Conservation (phyloP, 306 rosid genomes). For the Hippophae gyantsensis region DNA sequence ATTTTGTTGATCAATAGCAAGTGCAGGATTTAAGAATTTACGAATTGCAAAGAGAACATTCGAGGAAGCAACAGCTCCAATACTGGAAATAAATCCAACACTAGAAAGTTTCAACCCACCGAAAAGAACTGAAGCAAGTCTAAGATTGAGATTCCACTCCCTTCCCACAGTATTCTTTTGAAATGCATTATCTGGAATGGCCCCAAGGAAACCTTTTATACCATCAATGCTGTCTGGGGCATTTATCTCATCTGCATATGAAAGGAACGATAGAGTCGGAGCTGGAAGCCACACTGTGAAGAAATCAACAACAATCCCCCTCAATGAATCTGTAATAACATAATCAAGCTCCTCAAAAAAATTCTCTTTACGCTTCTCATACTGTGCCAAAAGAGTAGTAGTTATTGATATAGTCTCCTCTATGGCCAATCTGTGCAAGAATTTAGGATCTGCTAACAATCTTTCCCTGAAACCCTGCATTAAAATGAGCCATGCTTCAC, state of each 20-base stretch:
- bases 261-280: slow-evolving; percentile 84
- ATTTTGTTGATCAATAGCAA: slow-evolving; percentile 32
- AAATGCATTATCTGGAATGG: slow-evolving; percentile 96
- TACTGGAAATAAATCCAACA: slow-evolving; percentile 90
- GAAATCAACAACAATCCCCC: slow-evolving; percentile 84
- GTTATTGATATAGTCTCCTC: slow-evolving; percentile 88
- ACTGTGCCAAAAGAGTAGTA: slow-evolving; percentile 75
- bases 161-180: slow-evolving; percentile 76
- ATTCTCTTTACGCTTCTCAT: slow-evolving; percentile 74
- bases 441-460: slow-evolving; percentile 92
- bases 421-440: slow-evolving; percentile 84
- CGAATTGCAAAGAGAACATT: slow-evolving; percentile 53
- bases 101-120: slow-evolving; percentile 83
- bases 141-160: slow-evolving; percentile 71
- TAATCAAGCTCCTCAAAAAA: slow-evolving; percentile 84
- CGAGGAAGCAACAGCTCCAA: slow-evolving; percentile 81
- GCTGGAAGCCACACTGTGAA: slow-evolving; percentile 99
- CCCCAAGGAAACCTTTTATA: slow-evolving; percentile 71
- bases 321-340: slow-evolving; percentile 69
- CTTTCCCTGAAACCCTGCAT: slow-evolving; percentile 98
- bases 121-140: slow-evolving; percentile 78
- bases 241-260: slow-evolving; percentile 48
- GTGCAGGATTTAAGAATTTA: slow-evolving; percentile 52
- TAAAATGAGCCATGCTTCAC: slow-evolving; percentile 19
- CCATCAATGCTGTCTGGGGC: slow-evolving; percentile 46